These are phyloP conservation scores for Aspergillus unguis DNA, from an alignment of 2,329 filamentous ascomycete species.

Conservation along the genomic window DNA sequence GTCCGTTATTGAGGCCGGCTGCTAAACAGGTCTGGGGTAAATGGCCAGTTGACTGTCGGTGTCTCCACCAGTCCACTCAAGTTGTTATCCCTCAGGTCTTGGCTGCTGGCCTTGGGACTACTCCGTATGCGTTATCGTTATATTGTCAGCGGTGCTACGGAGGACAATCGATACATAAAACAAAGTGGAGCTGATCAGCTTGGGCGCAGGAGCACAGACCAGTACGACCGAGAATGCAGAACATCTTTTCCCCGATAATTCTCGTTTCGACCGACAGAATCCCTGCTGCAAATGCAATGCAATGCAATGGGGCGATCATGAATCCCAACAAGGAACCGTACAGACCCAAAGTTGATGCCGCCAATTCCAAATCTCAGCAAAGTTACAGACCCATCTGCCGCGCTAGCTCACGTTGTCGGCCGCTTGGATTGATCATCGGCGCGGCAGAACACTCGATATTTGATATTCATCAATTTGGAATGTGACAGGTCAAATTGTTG, in stretches of 20 bases:
- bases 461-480: constrained; percentile 13
- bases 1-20: constrained; percentile 6
- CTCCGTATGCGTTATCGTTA: neutral
- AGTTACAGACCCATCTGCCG: constrained; percentile 1
- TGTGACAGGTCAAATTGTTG: constrained; percentile 14
- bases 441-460: neutral
- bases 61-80: constrained; percentile 5
- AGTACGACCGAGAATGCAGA: constrained; percentile 2
- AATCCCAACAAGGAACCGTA: neutral
- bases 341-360: constrained; percentile 5
- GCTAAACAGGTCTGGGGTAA: constrained; percentile 11
- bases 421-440: neutral
- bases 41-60: constrained; percentile 1
- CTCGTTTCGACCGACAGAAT: constrained; percentile 5
- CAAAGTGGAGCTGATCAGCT: constrained; percentile 11
- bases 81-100: constrained; percentile 14
- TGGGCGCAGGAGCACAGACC: neutral
- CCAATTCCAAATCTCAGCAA: constrained; percentile 9
- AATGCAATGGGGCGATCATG: neutral
- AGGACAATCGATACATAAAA: constrained; percentile 16
- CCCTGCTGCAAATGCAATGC: constrained; percentile 3
- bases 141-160: too few relatives aligned
- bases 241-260: constrained; percentile 7
- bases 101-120: constrained; percentile 8
- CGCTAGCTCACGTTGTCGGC: constrained; percentile 6